Base-by-base conservation (phyloP, 1,139 yeast species). In the Saccharomyces hybrid region DNA sequence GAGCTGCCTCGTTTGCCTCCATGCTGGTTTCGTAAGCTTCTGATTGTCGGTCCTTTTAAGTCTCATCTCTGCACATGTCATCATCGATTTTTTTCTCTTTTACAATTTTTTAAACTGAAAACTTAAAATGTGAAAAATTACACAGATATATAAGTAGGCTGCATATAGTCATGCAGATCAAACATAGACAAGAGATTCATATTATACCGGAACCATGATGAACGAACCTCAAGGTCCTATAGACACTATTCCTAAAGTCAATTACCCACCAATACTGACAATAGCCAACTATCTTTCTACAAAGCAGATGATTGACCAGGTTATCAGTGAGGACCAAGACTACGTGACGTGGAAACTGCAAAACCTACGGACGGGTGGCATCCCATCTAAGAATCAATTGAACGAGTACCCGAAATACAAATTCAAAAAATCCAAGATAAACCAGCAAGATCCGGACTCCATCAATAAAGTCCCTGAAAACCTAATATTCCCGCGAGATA, bases 1-100 rank as follows among this genome's bases (percentile, higher is more conserved):
- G 65, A 29, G 73, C 75, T 1, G 90, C 85, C 66, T 32, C 38
- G 38, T 32, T 32, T 13, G 38, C 19, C 38, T 32, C 38, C 38
- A 32, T 32, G 19, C 8, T 32, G 38, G 16, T 13, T 32, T 32
- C 38, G 38, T 32, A n/a, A 14, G 38, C 19, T n/a, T 32, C 14
- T n/a, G 38, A 13, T 32, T n/a, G 14, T 32, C 14, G 38, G 38
- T n/a, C 38, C 38, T 32, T 32, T 28, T 60, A 65, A 64, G 63
- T 62, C 7, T 46, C 55, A 25, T 57, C 54, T 38, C 48, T 26
- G 26, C 23, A 23, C 55, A 51, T 38, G 50, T 50, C 44, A 19
- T 25, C 29, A 41, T 57, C 49, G 26, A 52, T 28, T 32, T 48
- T 44, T 28, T 44, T 48, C 19, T 34, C 48, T 51, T 47, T 51